Base-by-base conservation (phyloP, 2,329 filamentous ascomycete species). In the Colletotrichum tropicicola region DNA sequence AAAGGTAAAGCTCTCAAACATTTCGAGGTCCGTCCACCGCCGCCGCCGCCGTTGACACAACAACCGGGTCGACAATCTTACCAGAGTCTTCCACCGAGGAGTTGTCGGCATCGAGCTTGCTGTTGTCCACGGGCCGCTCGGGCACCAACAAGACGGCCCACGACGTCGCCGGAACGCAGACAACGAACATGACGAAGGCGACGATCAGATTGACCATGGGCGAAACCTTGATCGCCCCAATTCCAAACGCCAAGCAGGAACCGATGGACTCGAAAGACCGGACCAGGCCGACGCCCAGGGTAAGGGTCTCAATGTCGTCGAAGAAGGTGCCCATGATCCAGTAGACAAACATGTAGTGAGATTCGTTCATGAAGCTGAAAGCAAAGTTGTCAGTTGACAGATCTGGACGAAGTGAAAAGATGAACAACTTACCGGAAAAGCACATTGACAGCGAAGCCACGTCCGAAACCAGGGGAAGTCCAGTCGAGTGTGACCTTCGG, bases 251-350 rank as follows among this genome's bases (percentile, higher is more conserved):
- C 4, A 85, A 67, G 51, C 78, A 79, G 0, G 80, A 82, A 0
- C 83, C 83, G 4, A 85, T 63, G 0, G 80, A 82, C 68, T 85
- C 82, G 48, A 85, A 84, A 0, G 80, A 82, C 4, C 83, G 75
- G 5, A 86, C 73, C 2, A 85, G 72, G 1, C 82, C 82, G 2
- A 84, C 81, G 2, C 77, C 79, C 0, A 85, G 75, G 0, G 83
- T 82, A n/a, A 85, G 68, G 0, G 83, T 85, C 68, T 84, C 81
- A 6, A 85, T 73, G 51, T 85, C 82, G 61, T 83, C 77, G 63
- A 83, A 83, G 72, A 84, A 85, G 2, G 81, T 77, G 3, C 82
- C 83, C 1, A 85, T 74, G 13, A 84, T 71, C 82, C 82, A 85
- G 71, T 85, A 85, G 0, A 83, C 79, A 58, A 83, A 84, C 74